Evolutionary conservation across 1,284 basidiomycete genomes (phyloP), one percentile per base, ranked within the genome.

Genomic region (Sanguinoderma infundibulare): DNA sequence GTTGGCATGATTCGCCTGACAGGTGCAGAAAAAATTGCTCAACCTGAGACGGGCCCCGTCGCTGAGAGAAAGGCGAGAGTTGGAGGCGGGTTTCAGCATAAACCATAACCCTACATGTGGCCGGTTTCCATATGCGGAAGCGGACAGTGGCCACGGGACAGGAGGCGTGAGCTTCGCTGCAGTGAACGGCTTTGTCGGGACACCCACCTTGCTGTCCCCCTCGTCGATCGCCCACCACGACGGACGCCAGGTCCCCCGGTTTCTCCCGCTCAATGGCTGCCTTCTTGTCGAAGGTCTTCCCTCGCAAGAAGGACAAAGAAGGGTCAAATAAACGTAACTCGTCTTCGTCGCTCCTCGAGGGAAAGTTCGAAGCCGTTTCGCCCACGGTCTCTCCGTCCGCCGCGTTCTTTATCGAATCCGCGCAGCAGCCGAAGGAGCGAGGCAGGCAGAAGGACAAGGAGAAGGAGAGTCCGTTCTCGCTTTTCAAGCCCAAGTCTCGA

Each of bases 231-330:
- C 14, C 57, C 49, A 56, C 62, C 57, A 62, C 60, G 55, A 60
- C 57, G 65, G 65, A 66, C 65, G 65, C 60, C 53, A 66, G 65
- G 65, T 66, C 65, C 65, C 17, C 39, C 57, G 56, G 40, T 50
- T 59, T 61, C 56, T 55, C 40, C 15, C 38, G 26, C 69, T 69
- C 70, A 52, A 91, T 91, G 89, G 86, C 88, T 72, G 87, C 88
- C 65, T 89, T 91, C 78, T 76, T 91, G 69, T 85, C 86, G 75
- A 91, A 88, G 72, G 86, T 91, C 68, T 88, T 91, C 70, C 86
- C 86, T 76, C 84, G 89, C 75, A 90, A 85, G 78, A 90, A 85
- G 77, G 79, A 81, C 59, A 85, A 86, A 66, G 82, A 81, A 65
- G 79, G 83, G 65, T 65, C 62, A 34, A 62, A 66, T 65, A 74